Evolutionary conservation across 768 basidiomycete species (phyloP).

Genomic region (Xerocomellus chrysenteron): DNA sequence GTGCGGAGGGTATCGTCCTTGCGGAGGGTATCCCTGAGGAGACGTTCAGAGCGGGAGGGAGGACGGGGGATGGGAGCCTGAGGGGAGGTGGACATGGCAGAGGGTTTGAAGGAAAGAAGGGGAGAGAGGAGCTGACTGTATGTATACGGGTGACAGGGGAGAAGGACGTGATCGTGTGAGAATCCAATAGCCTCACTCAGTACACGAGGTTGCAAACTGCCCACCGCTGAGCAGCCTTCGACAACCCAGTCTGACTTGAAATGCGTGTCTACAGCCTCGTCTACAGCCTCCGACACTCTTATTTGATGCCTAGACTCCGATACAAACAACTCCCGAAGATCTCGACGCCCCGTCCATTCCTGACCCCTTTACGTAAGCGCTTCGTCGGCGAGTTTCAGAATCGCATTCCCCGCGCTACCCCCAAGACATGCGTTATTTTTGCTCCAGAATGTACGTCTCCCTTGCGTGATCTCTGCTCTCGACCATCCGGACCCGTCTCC

Average conservation of each 20-base stretch:
- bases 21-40: conserved; percentile 56
- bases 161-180: conserved; percentile 29
- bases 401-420: neutral
- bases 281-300: neutral
- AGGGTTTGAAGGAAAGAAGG: conserved; percentile 11
- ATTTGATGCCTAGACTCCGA: neutral
- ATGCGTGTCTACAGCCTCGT: neutral
- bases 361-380: neutral
- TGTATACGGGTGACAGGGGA: conserved; percentile 29
- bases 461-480: neutral
- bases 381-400: conserved; percentile 1
- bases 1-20: conserved; percentile 45
- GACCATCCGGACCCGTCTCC: neutral
- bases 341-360: neutral
- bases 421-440: neutral
- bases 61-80: conserved; percentile 31
- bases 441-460: neutral
- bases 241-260: neutral
- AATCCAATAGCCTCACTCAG: conserved; percentile 10
- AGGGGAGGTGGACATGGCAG: conserved; percentile 13
- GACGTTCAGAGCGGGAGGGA: conserved; percentile 52
- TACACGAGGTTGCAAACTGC: conserved; percentile 15
- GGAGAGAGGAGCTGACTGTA: conserved; percentile 1
- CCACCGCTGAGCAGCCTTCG: neutral
- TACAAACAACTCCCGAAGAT: neutral